Base-by-base conservation (phyloP, 2,329 filamentous ascomycete species). In the Phialophora macrospora region DNA sequence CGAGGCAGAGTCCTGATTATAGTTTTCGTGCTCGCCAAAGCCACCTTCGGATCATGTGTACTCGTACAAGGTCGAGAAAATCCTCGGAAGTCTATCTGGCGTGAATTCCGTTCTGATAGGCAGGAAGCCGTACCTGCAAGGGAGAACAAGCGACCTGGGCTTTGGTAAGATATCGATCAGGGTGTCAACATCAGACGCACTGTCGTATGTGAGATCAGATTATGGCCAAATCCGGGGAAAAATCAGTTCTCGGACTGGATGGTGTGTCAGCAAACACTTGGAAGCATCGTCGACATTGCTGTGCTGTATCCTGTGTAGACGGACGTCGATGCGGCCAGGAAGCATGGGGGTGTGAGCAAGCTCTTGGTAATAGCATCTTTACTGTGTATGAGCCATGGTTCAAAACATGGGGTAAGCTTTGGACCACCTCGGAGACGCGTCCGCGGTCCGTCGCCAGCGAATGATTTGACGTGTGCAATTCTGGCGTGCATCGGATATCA, bases 131-230 rank as follows among this genome's bases (percentile, higher is more conserved):
- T 26, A 30, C 26, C 55, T 46, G 17, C 55, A 49, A 30, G 56
- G 14, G 46, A 8, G 46, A 22, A 49, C 7, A 30, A 28, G 22
- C 22, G 17, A 49, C 28, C 11, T n/a, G 11, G n/a, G 24, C 38
- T 46, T 41, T n/a, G 38, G 38, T 8, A 8, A 44, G 34, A 41
- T 41, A 41, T 41, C 34, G 4, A 41, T 41, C 14, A 41, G 4
- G 34, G 14, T 17, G 34, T 41, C 38, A 4, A 8, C 17, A 44
- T 44, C 38, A 44, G 38, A n/a, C 38, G 38, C 8, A 8, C 8
- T 20, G 52, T 38, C 52, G n/a, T n/a, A 49, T 59, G 24, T 59
- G 56, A 59, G 38, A 59, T 48, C 56, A 59, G 56, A 49, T 30
- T 48, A 22, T n/a, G 5, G 14, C 9, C 17, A 49, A 17, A 46